Base-by-base conservation (phyloP, 495 filamentous ascomycete species). In the Penicillium coffeae region DNA sequence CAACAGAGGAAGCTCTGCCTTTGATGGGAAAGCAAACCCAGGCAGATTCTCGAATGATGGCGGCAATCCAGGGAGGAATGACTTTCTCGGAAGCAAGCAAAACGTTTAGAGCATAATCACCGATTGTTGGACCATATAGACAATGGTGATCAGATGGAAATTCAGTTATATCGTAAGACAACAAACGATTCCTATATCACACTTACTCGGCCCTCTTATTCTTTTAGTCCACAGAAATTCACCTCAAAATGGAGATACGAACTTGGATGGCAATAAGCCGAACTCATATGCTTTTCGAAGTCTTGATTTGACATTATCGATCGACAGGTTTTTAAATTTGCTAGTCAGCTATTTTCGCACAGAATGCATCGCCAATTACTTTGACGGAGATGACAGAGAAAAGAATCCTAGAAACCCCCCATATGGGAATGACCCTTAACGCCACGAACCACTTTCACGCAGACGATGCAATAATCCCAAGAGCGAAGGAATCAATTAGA, bases 381-480 rank as follows among this genome's bases (percentile, higher is more conserved):
- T 30, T 30, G 25, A 30, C 25, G 25, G 25, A 30, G 25, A 30
- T 30, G 10, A 30, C 4, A 30, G 10, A 30, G 25, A 30, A 30
- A 30, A 30, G 25, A 30, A 30, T 30, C 25, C 25, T 10, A 30
- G 25, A 5, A 30, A 30, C 4, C 25, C 25, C 25, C 25, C 25
- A 10, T n/a, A 10, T 30, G 10, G 10, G 4, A 47, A 38, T 16
- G 3, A 35, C 44, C 46, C 38, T 10, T 39, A 55, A 60, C 58
- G 58, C 58, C 58, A 45, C 47, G 45, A 49, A 50, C 47, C 49
- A 50, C 38, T 47, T 30, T 47, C 54, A 48, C 50, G 43, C 48
- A 59, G 47, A 41, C 41, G 54, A 60, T 58, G 51, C 54, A 60
- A 52, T 18, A 51, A 53, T 38, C 52, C 47, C 42, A 25, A 21